phyloP scores from a whole-genome alignment of 1,139 yeast genomes.

The Candida sojae region DNA sequence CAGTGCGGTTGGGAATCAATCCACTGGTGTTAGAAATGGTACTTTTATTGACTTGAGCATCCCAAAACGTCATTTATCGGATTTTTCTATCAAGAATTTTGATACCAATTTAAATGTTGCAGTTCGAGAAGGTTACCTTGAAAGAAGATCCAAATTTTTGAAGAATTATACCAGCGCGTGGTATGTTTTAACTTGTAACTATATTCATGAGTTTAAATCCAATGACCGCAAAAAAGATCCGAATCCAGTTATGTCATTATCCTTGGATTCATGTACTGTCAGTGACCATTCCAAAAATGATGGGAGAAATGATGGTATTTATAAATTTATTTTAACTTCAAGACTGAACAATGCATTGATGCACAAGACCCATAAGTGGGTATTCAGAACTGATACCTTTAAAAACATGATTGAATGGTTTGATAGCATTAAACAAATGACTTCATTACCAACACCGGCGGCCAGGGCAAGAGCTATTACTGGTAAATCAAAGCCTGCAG shows the following conservation, averaged over 20 bases:
- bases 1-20: constrained; percentile 30
- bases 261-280: constrained; percentile 78
- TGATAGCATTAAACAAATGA: constrained; percentile 68
- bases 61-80: constrained; percentile 67
- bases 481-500: background rate
- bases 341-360: constrained; percentile 64
- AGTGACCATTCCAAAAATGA: constrained; percentile 80
- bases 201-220: constrained; percentile 86
- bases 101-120: constrained; percentile 71
- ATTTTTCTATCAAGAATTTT: constrained; percentile 66
- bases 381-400: constrained; percentile 81
- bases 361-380: constrained; percentile 89
- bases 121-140: constrained; percentile 78
- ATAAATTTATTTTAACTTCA: constrained; percentile 79
- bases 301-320: constrained; percentile 56
- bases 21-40: constrained; percentile 31
- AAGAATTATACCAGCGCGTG: constrained; percentile 88
- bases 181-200: constrained; percentile 88
- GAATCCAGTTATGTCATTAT: constrained; percentile 83
- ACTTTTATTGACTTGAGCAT: constrained; percentile 77
- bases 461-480: constrained; percentile 39
- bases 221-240: constrained; percentile 81
- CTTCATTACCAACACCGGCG: constrained; percentile 56
- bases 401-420: constrained; percentile 84
- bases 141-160: constrained; percentile 85